Conservation (phyloP, 2,329 filamentous ascomycete species). For the Verticillium tricorpus region DNA sequence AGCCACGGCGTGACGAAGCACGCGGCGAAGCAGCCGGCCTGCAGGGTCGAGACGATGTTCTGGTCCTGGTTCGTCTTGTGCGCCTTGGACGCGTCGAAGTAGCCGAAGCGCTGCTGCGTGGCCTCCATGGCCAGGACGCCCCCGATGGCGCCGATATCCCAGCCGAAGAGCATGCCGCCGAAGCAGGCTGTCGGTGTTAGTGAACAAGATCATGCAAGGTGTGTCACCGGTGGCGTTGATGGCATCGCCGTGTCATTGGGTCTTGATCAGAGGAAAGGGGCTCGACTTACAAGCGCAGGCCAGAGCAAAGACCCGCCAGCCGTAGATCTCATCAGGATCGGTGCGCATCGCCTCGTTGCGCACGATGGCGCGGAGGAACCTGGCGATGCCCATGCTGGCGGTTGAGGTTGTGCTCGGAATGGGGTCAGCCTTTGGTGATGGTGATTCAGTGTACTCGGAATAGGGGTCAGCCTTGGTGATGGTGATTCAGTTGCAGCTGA, state of each 20-base stretch:
- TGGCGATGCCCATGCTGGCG: slow-evolving; percentile 34
- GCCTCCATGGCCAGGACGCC: slow-evolving; percentile 58
- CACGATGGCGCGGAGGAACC: slow-evolving; percentile 51
- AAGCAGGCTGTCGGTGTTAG: slow-evolving; percentile 46
- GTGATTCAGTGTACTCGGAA: background rate
- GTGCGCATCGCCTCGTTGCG: slow-evolving; percentile 67
- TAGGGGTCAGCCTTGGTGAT: background rate
- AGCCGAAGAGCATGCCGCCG: slow-evolving; percentile 52
- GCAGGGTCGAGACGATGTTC: slow-evolving; percentile 66
- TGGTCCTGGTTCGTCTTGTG: slow-evolving; percentile 50
- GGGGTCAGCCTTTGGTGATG: background rate
- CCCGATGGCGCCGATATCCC: slow-evolving; percentile 51
- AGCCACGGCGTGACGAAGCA: slow-evolving; percentile 52
- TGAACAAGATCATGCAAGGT: too few relatives aligned
- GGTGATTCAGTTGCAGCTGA: background rate
- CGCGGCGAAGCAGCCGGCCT: slow-evolving; percentile 64
- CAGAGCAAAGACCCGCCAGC: slow-evolving; percentile 62
- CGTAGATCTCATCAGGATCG: slow-evolving; percentile 65
- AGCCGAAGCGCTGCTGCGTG: slow-evolving; percentile 39
- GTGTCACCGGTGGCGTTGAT: background rate
- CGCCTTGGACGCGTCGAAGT: slow-evolving; percentile 10
- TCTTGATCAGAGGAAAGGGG: background rate
- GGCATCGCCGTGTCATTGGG: background rate
- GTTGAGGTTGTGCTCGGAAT: background rate
- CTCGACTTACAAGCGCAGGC: slow-evolving; percentile 46